A percentile compares a stretch with the other conserved stretches of the same genome.
phyloP scores from a whole-genome alignment of 148 eudicot species.

The Beta vulgaris region DNA sequence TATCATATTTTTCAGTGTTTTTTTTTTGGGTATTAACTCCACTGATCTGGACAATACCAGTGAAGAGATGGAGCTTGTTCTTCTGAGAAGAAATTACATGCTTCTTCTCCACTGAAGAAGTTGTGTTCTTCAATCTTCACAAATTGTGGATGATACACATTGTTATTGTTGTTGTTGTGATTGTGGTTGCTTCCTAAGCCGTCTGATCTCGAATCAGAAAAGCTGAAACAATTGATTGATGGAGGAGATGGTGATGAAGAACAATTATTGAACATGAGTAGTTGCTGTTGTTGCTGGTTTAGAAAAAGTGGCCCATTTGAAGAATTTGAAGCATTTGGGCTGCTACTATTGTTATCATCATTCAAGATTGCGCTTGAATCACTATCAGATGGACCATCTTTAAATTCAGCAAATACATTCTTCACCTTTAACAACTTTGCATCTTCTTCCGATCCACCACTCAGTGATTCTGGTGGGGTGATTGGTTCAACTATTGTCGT shows the following conservation, averaged over 20 bases:
- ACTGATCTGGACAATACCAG: slow-evolving; percentile 57
- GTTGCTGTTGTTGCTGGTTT: slow-evolving; percentile 34
- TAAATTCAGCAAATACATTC: slow-evolving; percentile 34
- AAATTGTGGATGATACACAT: slow-evolving; percentile 54
- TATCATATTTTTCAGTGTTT: not conserved
- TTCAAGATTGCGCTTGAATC: slow-evolving; percentile 86
- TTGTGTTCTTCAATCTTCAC: slow-evolving; percentile 90
- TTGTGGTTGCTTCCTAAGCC: slow-evolving; percentile 28
- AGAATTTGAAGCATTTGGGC: slow-evolving; percentile 49
- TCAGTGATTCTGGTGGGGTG: slow-evolving; percentile 23
- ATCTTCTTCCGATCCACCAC: slow-evolving; percentile 33
- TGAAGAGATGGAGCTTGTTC: slow-evolving; percentile 71
- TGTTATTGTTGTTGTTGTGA: slow-evolving; percentile 11
- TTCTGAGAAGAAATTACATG: slow-evolving; percentile 73
- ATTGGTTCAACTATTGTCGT: slow-evolving; percentile 17
- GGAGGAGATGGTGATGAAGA: slow-evolving; percentile 15
- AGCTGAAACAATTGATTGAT: slow-evolving; percentile 31
- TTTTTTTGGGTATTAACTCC: slow-evolving; percentile 33
- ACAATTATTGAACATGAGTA: slow-evolving; percentile 19
- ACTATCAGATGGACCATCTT: slow-evolving; percentile 75
- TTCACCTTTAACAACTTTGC: slow-evolving; percentile 24
- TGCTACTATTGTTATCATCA: slow-evolving; percentile 52
- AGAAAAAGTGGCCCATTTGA: slow-evolving; percentile 27
- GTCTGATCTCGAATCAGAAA: slow-evolving; percentile 36
- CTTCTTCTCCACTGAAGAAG: slow-evolving; percentile 76